Base-by-base conservation (phyloP, 1,139 yeast genomes). In the Pichia inconspicua region DNA sequence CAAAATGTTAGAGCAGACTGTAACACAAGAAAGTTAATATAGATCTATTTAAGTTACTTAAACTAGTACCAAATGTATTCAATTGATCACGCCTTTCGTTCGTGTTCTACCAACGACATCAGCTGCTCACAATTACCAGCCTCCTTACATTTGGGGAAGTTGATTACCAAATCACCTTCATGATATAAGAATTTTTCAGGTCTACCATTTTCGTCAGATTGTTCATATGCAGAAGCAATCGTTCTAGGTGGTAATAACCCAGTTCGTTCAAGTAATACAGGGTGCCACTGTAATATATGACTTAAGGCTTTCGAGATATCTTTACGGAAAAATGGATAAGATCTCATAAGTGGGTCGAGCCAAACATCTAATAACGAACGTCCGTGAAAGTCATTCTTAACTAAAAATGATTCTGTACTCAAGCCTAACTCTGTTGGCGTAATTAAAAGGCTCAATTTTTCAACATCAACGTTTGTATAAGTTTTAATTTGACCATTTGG, bases 201-300 rank as follows among this genome's bases (percentile, higher is more conserved):
- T 40, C 66, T 67, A 7, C 36, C 11, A 15, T 25, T 40, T 9
- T 19, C 31, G 4, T 41, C 15, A 4, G 34, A n/a, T 17, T 44
- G 48, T 11, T 47, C 36, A 22, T 45, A 32, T 17, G 68, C 58
- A 28, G 82, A 67, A 14, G 77, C 73, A 44, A 82, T 71, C n/a
- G 74, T 65, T 55, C 78, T 73, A 40, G 80, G 70, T 7, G 88
- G 86, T 0, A 92, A 76, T 12, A 90, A 66, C 0, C 88, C 84
- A 5, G 94, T 73, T 58, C 80, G 83, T 48, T 84, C 75, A 56
- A 90, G 72, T 39, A 84, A 69, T 44, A 76, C 77, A 12, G 96
- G 95, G 63, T 92, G 98, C 98, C 97, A 92, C 65, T 88, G 96
- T 55, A 89, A 70, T 37, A 88, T 71, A 64, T 92, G 97, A 25